phyloP scores from a whole-genome alignment of 257 asterid genomes.

The Nicotiana benthamiana region DNA sequence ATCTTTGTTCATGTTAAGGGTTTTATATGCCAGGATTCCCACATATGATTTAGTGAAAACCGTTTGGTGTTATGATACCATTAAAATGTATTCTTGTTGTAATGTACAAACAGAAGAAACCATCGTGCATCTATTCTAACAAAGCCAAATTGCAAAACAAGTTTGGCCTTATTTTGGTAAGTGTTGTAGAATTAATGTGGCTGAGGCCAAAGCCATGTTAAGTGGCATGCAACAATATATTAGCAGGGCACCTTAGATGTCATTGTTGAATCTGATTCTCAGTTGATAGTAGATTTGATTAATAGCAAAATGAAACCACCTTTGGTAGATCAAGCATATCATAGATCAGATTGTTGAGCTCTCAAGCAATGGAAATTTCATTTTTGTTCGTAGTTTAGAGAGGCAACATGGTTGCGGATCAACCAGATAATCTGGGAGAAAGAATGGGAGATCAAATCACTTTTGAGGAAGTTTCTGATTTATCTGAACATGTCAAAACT shows the following conservation, averaged over 20 bases:
- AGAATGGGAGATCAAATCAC: too few relatives aligned
- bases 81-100: background rate
- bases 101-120: background rate
- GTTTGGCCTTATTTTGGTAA: background rate
- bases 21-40: background rate
- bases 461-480: too few relatives aligned
- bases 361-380: background rate
- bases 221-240: background rate
- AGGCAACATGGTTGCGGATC: background rate
- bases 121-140: background rate
- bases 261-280: background rate
- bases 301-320: background rate
- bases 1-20: background rate
- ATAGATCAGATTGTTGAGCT: too few relatives aligned
- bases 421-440: background rate
- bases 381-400: background rate
- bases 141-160: background rate
- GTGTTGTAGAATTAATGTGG: background rate
- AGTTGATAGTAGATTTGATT: background rate
- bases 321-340: background rate
- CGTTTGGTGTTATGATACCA: background rate
- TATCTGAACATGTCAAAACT: background rate
- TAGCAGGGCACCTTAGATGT: background rate
- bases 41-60: background rate
- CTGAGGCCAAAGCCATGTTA: background rate